Conservation (phyloP, 257 asterid species). For the Rubia yunnanensis region DNA sequence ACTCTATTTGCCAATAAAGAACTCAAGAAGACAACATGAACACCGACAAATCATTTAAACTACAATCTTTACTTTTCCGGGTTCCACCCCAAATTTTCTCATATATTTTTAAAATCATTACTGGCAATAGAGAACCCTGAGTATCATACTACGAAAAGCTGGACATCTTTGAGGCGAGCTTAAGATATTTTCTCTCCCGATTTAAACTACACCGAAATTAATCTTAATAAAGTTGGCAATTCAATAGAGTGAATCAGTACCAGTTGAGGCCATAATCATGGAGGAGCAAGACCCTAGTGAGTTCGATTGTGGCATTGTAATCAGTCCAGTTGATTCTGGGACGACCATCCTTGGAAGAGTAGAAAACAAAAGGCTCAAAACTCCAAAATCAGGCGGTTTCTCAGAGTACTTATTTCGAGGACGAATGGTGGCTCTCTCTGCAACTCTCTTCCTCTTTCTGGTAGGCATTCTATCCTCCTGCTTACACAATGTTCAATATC, state of each 20-base stretch:
- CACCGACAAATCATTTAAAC: too few relatives aligned
- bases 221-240: not conserved
- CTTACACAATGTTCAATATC: not conserved
- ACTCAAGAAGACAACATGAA: not conserved
- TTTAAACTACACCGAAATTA: not conserved
- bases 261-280: conserved; percentile 73
- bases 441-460: conserved; percentile 58
- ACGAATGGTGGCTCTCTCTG: conserved; percentile 40
- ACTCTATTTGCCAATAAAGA: not conserved
- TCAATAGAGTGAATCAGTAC: conserved; percentile 16
- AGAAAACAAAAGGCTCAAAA: conserved; percentile 50
- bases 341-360: conserved; percentile 42
- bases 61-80: not conserved
- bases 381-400: conserved; percentile 66
- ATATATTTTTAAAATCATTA: not conserved
- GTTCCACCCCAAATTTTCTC: not conserved
- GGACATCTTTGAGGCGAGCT: too few relatives aligned
- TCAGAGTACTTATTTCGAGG: conserved; percentile 69
- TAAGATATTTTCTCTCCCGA: too few relatives aligned
- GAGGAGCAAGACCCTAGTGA: conserved; percentile 64
- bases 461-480: conserved; percentile 30
- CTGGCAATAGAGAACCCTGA: not conserved
- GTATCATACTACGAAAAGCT: too few relatives aligned
- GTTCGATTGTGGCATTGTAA: conserved; percentile 83
- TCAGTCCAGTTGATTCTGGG: conserved; percentile 92